Percentiles rank a stretch among this genome's conserved stretches.
phyloP scores from a whole-genome alignment of 192 early-diverging fungal species.

The Gonapodya sp. region DNA sequence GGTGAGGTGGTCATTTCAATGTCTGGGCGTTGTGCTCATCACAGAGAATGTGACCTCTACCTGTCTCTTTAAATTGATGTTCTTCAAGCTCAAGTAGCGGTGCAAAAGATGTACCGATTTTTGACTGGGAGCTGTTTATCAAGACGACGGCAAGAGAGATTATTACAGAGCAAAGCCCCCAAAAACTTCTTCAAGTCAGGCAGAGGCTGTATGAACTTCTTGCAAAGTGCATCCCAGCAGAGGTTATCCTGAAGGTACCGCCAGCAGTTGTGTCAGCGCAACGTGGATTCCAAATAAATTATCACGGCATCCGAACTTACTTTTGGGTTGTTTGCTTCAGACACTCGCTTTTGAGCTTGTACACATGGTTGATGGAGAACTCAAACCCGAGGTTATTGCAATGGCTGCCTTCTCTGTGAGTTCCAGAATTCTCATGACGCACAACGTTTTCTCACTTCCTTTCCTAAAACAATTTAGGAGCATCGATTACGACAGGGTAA shows the following conservation, averaged over 20 bases:
- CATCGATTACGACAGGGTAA: conserved; percentile 74
- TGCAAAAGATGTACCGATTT: conserved; percentile 41
- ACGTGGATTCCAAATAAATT: no score
- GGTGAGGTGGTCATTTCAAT: neutral
- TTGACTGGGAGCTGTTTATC: conserved; percentile 86
- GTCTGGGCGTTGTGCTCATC: neutral
- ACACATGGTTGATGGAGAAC: conserved; percentile 52
- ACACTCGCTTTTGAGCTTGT: conserved; percentile 61
- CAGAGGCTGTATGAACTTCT: conserved; percentile 76
- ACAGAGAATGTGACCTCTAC: no score
- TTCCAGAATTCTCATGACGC: neutral
- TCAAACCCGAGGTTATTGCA: conserved; percentile 58
- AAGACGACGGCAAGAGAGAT: conserved; percentile 56
- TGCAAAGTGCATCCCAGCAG: conserved; percentile 78
- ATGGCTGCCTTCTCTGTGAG: conserved; percentile 70
- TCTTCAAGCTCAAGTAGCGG: neutral
- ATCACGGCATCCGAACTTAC: neutral
- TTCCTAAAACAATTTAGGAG: conserved; percentile 36
- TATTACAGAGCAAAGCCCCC: conserved; percentile 54
- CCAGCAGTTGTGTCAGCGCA: neutral
- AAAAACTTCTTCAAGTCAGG: conserved; percentile 59
- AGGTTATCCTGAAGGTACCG: conserved; percentile 65
- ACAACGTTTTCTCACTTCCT: neutral
- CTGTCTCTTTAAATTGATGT: no score
- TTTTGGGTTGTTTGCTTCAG: conserved; percentile 20